Conservation (phyloP, 1,139 yeast genomes). For the Blastobotrys persicus region DNA sequence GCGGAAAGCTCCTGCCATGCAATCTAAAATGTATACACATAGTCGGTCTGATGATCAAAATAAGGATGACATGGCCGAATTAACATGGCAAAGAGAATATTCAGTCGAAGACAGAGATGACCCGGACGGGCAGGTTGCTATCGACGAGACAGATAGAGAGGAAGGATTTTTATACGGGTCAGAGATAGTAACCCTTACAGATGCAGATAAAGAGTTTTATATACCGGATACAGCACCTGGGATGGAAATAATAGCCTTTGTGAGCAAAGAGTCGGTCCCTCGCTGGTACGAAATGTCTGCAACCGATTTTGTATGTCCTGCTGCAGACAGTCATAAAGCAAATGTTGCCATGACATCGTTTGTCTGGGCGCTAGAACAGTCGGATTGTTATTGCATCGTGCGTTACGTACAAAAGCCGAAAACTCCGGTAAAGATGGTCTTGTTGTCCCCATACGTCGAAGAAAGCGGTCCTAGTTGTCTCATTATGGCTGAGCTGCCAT, state of each 20-base stretch:
- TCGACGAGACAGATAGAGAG: conserved; percentile 30
- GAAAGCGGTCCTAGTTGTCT: conserved; percentile 32
- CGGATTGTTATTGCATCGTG: conserved; percentile 44
- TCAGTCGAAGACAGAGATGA: conserved; percentile 26
- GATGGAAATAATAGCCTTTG: conserved; percentile 65
- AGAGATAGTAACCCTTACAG: conserved; percentile 51
- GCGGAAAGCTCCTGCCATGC: conserved; percentile 44
- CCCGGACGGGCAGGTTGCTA: conserved; percentile 25
- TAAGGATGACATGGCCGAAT: conserved; percentile 24
- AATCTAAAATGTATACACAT: conserved; percentile 35
- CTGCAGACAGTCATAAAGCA: conserved; percentile 46
- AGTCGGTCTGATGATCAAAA: conserved; percentile 11
- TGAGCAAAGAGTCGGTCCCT: conserved; percentile 48
- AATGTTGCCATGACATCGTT: conserved; percentile 44
- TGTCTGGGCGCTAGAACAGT: conserved; percentile 8
- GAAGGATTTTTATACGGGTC: conserved; percentile 70
- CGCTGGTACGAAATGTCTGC: conserved; percentile 60
- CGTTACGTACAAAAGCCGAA: conserved; percentile 46
- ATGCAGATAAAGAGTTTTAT: conserved; percentile 43
- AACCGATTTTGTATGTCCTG: conserved; percentile 55
- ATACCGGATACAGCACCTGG: conserved; percentile 16
- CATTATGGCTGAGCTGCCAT: conserved; percentile 58
- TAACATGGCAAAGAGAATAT: conserved; percentile 22
- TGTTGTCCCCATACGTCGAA: conserved; percentile 51
- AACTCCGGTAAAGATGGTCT: conserved; percentile 43